A percentile compares a stretch with the other conserved stretches of the same genome.
These are phyloP conservation scores for Volvox carteri DNA, from an alignment of 163 green algal species.

Conservation along the genomic window DNA sequence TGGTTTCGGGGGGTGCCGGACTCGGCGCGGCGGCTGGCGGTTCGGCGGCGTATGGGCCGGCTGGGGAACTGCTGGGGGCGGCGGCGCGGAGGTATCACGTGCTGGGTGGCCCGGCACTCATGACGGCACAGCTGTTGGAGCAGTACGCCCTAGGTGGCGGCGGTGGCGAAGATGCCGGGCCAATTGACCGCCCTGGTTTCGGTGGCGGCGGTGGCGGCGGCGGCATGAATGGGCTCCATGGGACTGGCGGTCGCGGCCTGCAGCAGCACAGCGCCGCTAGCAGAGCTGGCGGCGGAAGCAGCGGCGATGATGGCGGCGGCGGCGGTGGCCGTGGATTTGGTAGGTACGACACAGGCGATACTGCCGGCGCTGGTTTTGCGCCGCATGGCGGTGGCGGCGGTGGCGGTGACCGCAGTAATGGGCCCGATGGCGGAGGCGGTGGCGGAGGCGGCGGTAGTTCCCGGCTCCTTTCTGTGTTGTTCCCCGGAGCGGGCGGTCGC, in stretches of 20 bases:
- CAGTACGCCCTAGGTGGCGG: conserved; percentile 17
- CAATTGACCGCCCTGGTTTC: neutral
- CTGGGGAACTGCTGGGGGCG: neutral
- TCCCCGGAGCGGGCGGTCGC: neutral
- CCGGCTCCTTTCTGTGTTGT: conserved; percentile 24
- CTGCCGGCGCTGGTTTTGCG: too few relatives aligned
- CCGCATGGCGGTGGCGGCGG: neutral
- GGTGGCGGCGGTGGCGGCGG: too few relatives aligned
- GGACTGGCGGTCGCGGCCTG: neutral
- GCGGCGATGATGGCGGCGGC: neutral
- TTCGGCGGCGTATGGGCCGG: too few relatives aligned
- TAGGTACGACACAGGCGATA: neutral
- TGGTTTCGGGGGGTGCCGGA: neutral
- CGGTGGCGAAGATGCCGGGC: neutral
- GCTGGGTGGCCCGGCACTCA: too few relatives aligned
- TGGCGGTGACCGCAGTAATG: neutral
- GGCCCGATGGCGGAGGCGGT: neutral
- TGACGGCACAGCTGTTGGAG: conserved; percentile 14
- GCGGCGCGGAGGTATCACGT: neutral
- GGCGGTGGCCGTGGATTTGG: neutral
- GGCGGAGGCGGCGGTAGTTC: neutral
- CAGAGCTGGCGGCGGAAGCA: neutral
- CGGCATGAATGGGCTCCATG: conserved; percentile 2
- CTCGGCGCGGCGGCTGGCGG: neutral
- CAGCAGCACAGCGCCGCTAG: neutral